Base-by-base conservation (phyloP, 73 alveolate species). In the Paramecium biaurelia region DNA sequence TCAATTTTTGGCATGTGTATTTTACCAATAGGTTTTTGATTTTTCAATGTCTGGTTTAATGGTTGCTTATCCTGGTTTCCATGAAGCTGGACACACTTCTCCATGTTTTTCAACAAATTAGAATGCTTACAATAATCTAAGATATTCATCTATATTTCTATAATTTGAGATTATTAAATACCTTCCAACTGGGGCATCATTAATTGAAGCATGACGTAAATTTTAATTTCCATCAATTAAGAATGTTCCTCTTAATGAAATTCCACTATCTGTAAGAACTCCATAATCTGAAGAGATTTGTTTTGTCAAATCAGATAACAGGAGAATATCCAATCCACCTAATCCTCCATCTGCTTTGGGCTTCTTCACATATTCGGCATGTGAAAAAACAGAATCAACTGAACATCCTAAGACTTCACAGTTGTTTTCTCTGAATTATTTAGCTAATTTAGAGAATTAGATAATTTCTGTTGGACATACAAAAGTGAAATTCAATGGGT, bases 391-490 rank as follows among this genome's bases (percentile, higher is more conserved):
- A 70, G 99, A 96, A 93, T 98, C 99, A 21, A 97, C 96, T 11
- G 99, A 98, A 93, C 98, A 96, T 20, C 99, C 99, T 70, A 98
- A 70, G 15, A 97, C 97, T 86, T 97, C 99, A 59, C 97, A 89
- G 86, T 96, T 95, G 43, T 86, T 85, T 93, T 96, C 96, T 67
- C 98, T 96, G 96, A 98, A 98, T 86, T 95, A 96, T 56, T 95
- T 95, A 15, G 99, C 96, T 41, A 93, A 92, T 85, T 96, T 98
- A 56, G 92, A 70, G 94, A 89, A 89, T 53, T 89, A 57, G 76
- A 89, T 53, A 72, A 99, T 98, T 96, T 99, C 99, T 53, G 99
- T 98, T 14, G 99, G 99, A 95, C 99, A 99, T 37, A 99, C 99
- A 92, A 99, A 99, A 76, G 99, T 99, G 95, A 99, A 99, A 85